These are phyloP conservation scores for Penicillium sclerotigenum DNA, from an alignment of 2,329 filamentous ascomycete species.

Conservation along the genomic window DNA sequence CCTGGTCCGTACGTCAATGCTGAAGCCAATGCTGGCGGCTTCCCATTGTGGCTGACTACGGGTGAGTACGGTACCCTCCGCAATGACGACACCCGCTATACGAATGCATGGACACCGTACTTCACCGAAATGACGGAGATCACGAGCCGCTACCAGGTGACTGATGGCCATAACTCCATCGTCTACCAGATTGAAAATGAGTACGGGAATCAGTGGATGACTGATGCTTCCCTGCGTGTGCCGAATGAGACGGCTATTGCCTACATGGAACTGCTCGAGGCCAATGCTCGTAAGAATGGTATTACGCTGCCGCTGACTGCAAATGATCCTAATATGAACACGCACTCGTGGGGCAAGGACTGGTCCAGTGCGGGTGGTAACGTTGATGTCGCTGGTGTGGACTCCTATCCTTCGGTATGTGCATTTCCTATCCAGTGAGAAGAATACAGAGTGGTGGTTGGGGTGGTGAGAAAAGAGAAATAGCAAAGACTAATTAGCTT, in stretches of 20 bases:
- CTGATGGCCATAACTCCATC: slow-evolving; percentile 28
- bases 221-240: slow-evolving; percentile 35
- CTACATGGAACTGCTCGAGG: slow-evolving; percentile 50
- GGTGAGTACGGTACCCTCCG: slow-evolving; percentile 43
- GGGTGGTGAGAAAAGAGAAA: not conserved
- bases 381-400: slow-evolving; percentile 30
- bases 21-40: slow-evolving; percentile 61
- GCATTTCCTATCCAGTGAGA: slow-evolving; percentile 14
- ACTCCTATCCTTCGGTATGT: slow-evolving; percentile 50
- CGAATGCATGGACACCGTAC: slow-evolving; percentile 32
- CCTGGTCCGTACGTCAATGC: slow-evolving; percentile 64
- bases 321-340: slow-evolving; percentile 61
- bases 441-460: too few relatives aligned
- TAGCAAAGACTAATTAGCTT: slow-evolving; percentile 34
- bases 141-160: slow-evolving; percentile 31
- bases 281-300: slow-evolving; percentile 53
- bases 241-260: slow-evolving; percentile 48
- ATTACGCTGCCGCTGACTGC: slow-evolving; percentile 57
- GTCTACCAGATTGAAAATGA: slow-evolving; percentile 35
- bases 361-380: slow-evolving; percentile 54
- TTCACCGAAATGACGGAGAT: slow-evolving; percentile 30
- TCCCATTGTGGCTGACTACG: slow-evolving; percentile 61
- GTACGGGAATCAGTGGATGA: slow-evolving; percentile 41
- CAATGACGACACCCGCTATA: slow-evolving; percentile 33
- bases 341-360: slow-evolving; percentile 59